Base-by-base conservation (phyloP, 2,329 filamentous ascomycete species). In the Didymellaceae sp. region DNA sequence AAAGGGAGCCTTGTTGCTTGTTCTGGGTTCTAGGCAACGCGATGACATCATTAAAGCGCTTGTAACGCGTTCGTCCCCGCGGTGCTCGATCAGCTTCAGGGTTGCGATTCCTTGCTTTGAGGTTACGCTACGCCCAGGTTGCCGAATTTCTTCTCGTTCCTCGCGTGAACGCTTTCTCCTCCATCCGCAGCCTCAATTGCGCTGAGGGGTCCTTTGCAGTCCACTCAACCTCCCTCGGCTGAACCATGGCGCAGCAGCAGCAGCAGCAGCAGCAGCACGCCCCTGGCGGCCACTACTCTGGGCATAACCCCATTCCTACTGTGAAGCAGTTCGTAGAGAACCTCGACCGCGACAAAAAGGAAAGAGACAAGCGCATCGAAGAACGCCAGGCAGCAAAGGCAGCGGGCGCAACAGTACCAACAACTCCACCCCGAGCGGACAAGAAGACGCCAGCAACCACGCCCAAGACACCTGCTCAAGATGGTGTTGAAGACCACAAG, bases 261-360 rank as follows among this genome's bases (percentile, higher is more conserved):
- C 59, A 67, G n/a, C n/a, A n/a, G 54, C 71, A 75, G 58, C 78
- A 79, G 60, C 78, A 77, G 54, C 59, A 67, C 40, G 72, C 73
- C 8, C 82, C 82, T 16, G 86, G 89, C 5, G 77, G 76, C 65
- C 88, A 91, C 70, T 97, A 95, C 78, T 93, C 89, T 22, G 91
- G 87, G 42, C 75, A 74, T 52, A 96, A 96, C 72, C 89, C 89
- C 18, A 86, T 97, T 44, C 93, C 93, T 6, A 96, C 91, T 47
- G 88, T 97, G 59, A 86, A 88, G 68, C 84, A 93, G 71, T 95
- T 96, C 59, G 82, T 96, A 59, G 82, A 89, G 44, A 83, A 83
- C 57, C 80, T 97, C 26, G 92, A 96, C 72, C 78, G 75, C 44
- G 86, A 95, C 61, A 96, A 96, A 77, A 85, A 82, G 62, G 77